These are phyloP conservation scores for Aphanoascus verrucosus DNA, from an alignment of 2,329 filamentous ascomycete species.

Conservation along the genomic window DNA sequence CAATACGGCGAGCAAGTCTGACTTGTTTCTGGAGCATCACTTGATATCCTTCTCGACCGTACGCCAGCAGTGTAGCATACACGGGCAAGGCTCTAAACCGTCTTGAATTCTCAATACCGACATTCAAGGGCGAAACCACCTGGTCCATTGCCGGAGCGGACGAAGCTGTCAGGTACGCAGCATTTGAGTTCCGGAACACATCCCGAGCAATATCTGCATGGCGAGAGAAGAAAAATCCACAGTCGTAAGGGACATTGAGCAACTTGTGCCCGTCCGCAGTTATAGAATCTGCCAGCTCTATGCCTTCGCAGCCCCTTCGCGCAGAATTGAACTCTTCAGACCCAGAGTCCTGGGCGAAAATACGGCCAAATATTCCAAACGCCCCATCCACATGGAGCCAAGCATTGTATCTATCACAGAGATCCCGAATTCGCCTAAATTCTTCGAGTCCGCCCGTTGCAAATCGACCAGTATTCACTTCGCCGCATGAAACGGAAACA, in stretches of 20 bases:
- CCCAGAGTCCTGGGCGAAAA: conserved; percentile 42
- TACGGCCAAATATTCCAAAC: conserved; percentile 71
- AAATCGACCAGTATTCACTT: conserved; percentile 83
- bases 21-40: conserved; percentile 64
- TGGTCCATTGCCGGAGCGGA: conserved; percentile 43
- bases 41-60: conserved; percentile 59
- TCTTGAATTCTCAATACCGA: conserved; percentile 82
- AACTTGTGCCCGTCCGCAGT: conserved; percentile 80
- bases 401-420: conserved; percentile 63
- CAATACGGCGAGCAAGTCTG: conserved; percentile 56
- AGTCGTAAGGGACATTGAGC: conserved; percentile 92
- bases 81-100: conserved; percentile 84
- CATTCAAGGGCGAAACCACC: conserved; percentile 60
- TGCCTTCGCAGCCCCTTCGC: conserved; percentile 46
- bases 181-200: conserved; percentile 75
- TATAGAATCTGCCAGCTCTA: conserved; percentile 80
- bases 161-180: conserved; percentile 56
- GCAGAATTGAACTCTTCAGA: conserved; percentile 45
- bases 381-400: conserved; percentile 91
- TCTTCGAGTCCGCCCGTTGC: conserved; percentile 51
- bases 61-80: conserved; percentile 66
- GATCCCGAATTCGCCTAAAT: conserved; percentile 49
- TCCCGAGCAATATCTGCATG: conserved; percentile 47
- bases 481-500: conserved; percentile 69
- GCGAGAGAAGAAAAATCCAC: conserved; percentile 74